Evolutionary conservation across 768 basidiomycete species (phyloP).

Genomic region (Russula lepida): DNA sequence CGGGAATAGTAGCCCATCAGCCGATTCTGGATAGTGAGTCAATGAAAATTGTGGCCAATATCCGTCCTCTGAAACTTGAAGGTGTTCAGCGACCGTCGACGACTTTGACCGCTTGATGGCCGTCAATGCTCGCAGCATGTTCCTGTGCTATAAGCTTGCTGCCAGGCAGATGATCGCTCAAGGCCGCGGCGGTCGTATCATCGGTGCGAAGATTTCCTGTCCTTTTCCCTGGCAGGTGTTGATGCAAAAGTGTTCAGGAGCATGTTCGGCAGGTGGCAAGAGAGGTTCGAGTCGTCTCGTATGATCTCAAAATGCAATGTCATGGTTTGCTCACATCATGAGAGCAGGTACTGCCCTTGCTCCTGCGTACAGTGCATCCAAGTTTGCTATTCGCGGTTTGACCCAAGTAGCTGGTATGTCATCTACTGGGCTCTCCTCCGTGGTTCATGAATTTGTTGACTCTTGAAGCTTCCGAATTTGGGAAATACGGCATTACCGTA

Average conservation of each 20-base stretch:
- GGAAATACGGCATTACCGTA: constrained; percentile 20
- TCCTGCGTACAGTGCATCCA: constrained; percentile 17
- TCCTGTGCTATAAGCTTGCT: constrained; percentile 24
- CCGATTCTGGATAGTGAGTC: background rate
- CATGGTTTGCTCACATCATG: background rate
- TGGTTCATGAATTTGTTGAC: background rate
- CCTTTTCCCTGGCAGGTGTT: background rate
- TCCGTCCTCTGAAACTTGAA: background rate
- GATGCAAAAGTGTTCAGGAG: background rate
- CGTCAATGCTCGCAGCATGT: constrained; percentile 12
- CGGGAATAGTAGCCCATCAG: background rate
- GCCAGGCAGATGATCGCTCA: constrained; percentile 23
- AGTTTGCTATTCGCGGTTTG: constrained; percentile 23
- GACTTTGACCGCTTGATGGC: constrained; percentile 2
- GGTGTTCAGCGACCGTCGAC: background rate
- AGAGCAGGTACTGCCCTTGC: background rate
- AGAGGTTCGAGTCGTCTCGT: constrained; percentile 2
- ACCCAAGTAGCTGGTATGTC: constrained; percentile 20
- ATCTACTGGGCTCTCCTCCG: background rate
- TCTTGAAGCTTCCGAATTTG: constrained; percentile 19
- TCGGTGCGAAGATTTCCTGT: background rate
- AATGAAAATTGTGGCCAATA: too few relatives aligned
- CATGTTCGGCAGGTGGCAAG: constrained; percentile 9
- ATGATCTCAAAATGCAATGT: background rate
- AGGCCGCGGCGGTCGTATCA: constrained; percentile 15